phyloP scores from a whole-genome alignment of 1,139 yeast genomes.

The Zhuliangozyma parablackwelliae region DNA sequence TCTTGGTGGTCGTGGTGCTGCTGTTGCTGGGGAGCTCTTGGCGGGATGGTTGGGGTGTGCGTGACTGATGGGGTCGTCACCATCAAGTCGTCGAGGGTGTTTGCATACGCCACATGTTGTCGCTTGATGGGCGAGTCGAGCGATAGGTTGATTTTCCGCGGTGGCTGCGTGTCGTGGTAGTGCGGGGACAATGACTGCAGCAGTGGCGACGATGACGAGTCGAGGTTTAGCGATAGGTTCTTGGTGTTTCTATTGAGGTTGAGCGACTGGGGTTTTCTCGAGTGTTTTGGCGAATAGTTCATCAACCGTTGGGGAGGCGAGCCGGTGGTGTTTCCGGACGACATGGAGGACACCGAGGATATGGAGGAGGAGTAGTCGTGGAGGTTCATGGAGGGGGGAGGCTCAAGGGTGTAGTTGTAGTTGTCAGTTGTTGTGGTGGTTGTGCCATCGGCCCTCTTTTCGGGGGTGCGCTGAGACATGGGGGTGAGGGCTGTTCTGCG shows the following conservation, averaged over 20 bases:
- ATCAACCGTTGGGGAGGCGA: conserved; percentile 13
- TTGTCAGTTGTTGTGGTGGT: too few relatives aligned
- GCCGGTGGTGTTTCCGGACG: conserved; percentile 3
- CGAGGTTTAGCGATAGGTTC: conserved; percentile 31
- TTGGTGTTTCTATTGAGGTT: conserved; percentile 28
- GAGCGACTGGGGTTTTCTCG: conserved; percentile 26
- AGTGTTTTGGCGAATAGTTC: conserved; percentile 37
- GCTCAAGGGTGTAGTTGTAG: not conserved
- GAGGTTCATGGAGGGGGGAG: not conserved
- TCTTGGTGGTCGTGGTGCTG: not conserved
- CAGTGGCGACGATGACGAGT: conserved; percentile 3
- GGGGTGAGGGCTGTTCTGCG: not conserved
- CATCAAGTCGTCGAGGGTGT: not conserved
- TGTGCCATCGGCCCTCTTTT: too few relatives aligned
- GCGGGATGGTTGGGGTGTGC: not conserved
- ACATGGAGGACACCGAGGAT: conserved; percentile 7
- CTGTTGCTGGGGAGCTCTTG: not conserved
- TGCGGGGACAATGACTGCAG: too few relatives aligned
- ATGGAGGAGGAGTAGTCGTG: conserved; percentile 7
- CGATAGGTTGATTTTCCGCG: not conserved
- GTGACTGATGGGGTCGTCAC: not conserved
- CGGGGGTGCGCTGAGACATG: not conserved
- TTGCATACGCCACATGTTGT: not conserved
- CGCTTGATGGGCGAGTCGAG: too few relatives aligned
- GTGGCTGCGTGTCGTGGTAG: not conserved